These are phyloP conservation scores for Blumeriella jaapii DNA, from an alignment of 2,329 filamentous ascomycete genomes.

Conservation along the genomic window DNA sequence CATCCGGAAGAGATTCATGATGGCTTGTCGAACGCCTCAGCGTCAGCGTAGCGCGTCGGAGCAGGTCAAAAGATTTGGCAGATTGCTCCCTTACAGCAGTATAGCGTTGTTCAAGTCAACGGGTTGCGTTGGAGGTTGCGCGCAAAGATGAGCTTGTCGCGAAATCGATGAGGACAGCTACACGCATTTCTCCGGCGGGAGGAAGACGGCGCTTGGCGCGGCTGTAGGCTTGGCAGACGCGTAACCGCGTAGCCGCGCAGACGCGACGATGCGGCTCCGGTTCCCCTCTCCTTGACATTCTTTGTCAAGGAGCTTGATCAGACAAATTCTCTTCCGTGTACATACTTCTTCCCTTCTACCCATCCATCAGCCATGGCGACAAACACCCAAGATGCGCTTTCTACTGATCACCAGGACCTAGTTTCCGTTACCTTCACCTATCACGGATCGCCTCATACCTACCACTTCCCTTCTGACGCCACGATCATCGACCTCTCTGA, in stretches of 20 bases:
- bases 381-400: conserved; percentile 13
- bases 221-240: conserved; percentile 3
- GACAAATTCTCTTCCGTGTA: background rate
- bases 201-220: conserved; percentile 8
- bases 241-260: too few species aligned
- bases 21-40: conserved; percentile 25
- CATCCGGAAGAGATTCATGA: conserved; percentile 61
- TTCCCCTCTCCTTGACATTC: too few species aligned
- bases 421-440: conserved; percentile 37
- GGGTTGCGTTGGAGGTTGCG: conserved; percentile 7
- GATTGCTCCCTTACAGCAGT: conserved; percentile 10
- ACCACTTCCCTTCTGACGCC: conserved; percentile 34
- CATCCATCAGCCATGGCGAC: conserved; percentile 7
- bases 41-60: conserved; percentile 5
- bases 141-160: background rate
- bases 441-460: conserved; percentile 34
- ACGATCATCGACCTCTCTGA: conserved; percentile 48
- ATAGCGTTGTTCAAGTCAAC: conserved; percentile 9
- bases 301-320: too few species aligned
- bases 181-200: conserved; percentile 20
- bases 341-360: background rate
- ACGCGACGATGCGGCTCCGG: too few species aligned
- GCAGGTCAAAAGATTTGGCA: conserved; percentile 6
- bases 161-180: conserved; percentile 18
- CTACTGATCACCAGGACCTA: conserved; percentile 21